Evolutionary conservation across 2,329 filamentous ascomycete species (phyloP), one percentile per base, ranked within the genome.

Genomic region (Fusarium mundagurra): DNA sequence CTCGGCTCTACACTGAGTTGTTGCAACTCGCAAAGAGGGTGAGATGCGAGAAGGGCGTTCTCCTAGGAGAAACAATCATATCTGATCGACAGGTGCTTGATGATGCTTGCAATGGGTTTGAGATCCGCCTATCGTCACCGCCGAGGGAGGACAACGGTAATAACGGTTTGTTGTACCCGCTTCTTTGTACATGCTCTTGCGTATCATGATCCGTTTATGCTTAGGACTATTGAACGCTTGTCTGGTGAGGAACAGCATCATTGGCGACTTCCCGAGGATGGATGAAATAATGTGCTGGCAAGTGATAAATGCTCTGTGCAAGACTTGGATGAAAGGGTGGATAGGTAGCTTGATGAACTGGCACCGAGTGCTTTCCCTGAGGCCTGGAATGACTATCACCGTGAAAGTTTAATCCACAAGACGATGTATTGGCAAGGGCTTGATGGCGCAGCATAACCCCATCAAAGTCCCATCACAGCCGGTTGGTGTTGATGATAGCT

Each of bases 61-160:
- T 47, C 41, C 54, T 71, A 75, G 39, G 48, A 69, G 71, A 78
- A 77, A 77, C 69, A 76, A 69, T 69, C 65, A 65, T 66, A 67
- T 76, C 71, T 78, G 67, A 72, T 76, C 73, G 55, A 62, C 64
- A 64, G 53, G 57, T 57, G 61, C 71, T 67, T 73, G 64, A 59
- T 54, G 62, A 76, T 75, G 71, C 76, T 77, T 77, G 67, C 67
- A 67, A 76, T 70, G 64, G 58, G 64, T 69, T 74, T 75, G 57
- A 60, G 44, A 63, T 73, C 53, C 62, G 63, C 55, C 58, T 29
- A 54, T 54, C 51, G 41, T 60, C 43, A 41, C 34, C 58, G 53
- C 38, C 24, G 33, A 67, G 45, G 68, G 36, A 63, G 51, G 69
- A 63, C 64, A 63, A 45, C 38, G 27, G 45, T 55, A 60, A 69